Percentiles rank a stretch among this genome's conserved stretches.
phyloP scores from a whole-genome alignment of 768 basidiomycete species.

The Leccinum disarticulatum region DNA sequence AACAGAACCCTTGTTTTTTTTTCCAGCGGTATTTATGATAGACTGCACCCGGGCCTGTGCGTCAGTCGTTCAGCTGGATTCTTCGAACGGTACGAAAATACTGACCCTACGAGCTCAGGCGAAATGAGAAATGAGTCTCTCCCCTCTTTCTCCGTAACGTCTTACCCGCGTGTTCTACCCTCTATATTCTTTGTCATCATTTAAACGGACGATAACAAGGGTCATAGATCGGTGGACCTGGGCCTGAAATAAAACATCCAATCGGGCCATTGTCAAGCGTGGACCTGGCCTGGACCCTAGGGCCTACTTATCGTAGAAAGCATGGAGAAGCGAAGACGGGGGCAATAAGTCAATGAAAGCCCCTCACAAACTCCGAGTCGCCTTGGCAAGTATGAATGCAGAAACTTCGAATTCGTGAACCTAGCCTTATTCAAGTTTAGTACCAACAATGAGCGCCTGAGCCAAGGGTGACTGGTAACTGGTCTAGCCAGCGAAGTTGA shows the following conservation, averaged over 20 bases:
- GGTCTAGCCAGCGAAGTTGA: neutral
- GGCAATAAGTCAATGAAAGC: neutral
- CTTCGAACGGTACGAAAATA: neutral
- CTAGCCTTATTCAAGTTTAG: neutral
- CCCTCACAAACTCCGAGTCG: too few species aligned
- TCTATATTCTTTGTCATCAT: neutral
- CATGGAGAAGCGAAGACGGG: neutral
- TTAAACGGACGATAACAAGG: neutral
- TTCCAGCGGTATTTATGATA: neutral
- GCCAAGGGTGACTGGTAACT: too few species aligned
- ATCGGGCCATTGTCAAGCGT: neutral
- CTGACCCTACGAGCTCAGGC: neutral
- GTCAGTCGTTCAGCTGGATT: neutral
- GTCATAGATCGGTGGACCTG: neutral
- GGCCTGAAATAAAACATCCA: neutral
- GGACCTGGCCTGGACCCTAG: neutral
- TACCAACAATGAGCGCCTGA: neutral
- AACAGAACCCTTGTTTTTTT: neutral
- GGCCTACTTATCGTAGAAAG: neutral
- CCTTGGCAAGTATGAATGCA: too few species aligned
- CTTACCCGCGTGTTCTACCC: neutral
- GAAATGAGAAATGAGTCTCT: neutral
- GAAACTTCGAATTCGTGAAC: too few species aligned
- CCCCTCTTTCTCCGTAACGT: neutral
- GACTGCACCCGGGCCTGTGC: neutral